phyloP scores from a whole-genome alignment of 2,329 filamentous ascomycete species.

The Ploettnerulaceae sp. region DNA sequence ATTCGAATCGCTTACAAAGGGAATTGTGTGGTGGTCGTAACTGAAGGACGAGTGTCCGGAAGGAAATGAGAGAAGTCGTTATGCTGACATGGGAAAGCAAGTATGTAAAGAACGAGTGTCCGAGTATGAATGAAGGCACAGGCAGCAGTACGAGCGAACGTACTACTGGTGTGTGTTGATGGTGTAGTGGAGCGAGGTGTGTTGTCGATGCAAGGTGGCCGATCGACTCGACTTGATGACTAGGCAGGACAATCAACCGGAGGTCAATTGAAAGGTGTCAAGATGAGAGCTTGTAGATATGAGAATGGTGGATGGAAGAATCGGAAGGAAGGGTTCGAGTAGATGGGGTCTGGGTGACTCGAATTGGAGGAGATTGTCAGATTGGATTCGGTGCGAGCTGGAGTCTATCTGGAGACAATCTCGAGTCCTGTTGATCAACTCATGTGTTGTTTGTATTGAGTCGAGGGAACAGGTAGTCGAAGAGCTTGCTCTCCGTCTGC shows the following conservation, averaged over 20 bases:
- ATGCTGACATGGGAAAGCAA: slow-evolving; percentile 35
- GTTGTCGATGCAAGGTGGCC: slow-evolving; percentile 19
- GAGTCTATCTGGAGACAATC: slow-evolving; percentile 36
- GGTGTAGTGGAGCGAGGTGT: slow-evolving; percentile 15
- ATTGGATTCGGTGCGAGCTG: slow-evolving; percentile 30
- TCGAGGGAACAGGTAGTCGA: slow-evolving; percentile 41
- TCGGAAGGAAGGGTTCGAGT: slow-evolving; percentile 6
- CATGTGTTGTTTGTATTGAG: slow-evolving; percentile 38
- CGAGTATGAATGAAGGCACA: slow-evolving; percentile 25
- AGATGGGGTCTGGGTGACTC: slow-evolving; percentile 11
- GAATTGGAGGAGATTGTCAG: slow-evolving; percentile 13
- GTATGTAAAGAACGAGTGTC: slow-evolving; percentile 28
- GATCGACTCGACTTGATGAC: slow-evolving; percentile 5
- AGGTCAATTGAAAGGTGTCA: slow-evolving; percentile 20
- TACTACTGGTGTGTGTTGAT: slow-evolving; percentile 16
- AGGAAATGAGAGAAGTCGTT: slow-evolving; percentile 35
- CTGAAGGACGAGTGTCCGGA: slow-evolving; percentile 31
- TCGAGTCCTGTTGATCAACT: slow-evolving; percentile 37
- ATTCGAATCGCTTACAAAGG: slow-evolving; percentile 46
- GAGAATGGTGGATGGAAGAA: slow-evolving; percentile 1
- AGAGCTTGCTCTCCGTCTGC: slow-evolving; percentile 45
- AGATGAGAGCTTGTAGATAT: slow-evolving; percentile 16
- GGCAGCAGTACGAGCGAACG: slow-evolving; percentile 23
- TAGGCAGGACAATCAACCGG: slow-evolving; percentile 19
- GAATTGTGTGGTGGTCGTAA: slow-evolving; percentile 43